Evolutionary conservation across 106 monocot species (phyloP).

Genomic region (Phalaenopsis equestris): DNA sequence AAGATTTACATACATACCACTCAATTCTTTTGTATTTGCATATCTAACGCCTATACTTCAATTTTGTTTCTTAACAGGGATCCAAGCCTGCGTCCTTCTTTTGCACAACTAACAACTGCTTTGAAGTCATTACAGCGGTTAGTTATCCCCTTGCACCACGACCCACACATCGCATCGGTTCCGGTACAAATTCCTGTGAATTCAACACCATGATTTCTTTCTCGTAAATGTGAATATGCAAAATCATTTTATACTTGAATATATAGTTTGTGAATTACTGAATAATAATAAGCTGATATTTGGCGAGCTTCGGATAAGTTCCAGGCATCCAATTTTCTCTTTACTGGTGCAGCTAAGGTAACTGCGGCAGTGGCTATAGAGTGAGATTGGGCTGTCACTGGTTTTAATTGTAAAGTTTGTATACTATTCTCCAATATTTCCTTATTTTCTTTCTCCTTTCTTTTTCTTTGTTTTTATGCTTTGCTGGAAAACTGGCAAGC

Average conservation of each 20-base stretch:
- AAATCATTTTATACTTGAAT: not conserved
- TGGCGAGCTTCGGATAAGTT: not conserved
- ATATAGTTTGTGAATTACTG: not conserved
- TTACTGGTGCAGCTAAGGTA: not conserved
- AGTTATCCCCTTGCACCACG: constrained; percentile 54
- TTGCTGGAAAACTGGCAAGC: not conserved
- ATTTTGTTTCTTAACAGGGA: no score
- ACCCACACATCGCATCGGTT: constrained; percentile 33
- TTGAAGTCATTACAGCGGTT: constrained; percentile 69
- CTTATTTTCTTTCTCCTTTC: not conserved
- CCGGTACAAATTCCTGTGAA: constrained; percentile 58
- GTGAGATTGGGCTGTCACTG: not conserved
- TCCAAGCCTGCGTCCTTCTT: constrained; percentile 44
- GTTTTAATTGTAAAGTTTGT: not conserved
- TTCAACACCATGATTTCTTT: constrained; percentile 35
- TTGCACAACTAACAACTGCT: constrained; percentile 61
- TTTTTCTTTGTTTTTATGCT: not conserved
- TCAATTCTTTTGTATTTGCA: no score
- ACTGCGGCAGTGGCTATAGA: not conserved
- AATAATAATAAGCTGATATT: not conserved
- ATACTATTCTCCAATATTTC: not conserved
- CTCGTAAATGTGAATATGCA: constrained; percentile 4
- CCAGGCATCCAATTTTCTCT: not conserved
- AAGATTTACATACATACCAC: constrained; percentile 1
- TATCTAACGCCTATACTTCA: no score